Conservation (phyloP, 2,329 filamentous ascomycete species). For the Cladosporium oxysporum region DNA sequence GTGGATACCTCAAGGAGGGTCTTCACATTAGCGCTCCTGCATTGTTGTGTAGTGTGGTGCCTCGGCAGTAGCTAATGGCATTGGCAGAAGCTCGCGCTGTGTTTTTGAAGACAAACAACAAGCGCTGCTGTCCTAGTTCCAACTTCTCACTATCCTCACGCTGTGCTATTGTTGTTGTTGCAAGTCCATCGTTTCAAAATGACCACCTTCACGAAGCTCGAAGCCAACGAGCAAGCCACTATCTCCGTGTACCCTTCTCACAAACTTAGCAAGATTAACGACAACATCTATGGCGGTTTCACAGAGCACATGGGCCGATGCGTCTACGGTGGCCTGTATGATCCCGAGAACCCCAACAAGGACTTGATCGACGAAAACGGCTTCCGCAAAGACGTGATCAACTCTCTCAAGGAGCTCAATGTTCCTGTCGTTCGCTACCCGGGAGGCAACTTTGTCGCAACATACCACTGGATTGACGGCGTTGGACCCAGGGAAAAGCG, state of each 20-base stretch:
- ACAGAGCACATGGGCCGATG: constrained; percentile 91
- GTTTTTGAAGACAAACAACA: neutral
- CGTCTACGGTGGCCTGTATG: constrained; percentile 85
- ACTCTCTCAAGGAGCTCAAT: constrained; percentile 70
- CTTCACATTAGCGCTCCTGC: constrained; percentile 9
- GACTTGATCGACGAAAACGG: constrained; percentile 72
- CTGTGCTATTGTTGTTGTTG: neutral
- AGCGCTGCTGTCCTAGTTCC: neutral
- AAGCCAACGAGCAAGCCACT: constrained; percentile 60
- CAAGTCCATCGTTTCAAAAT: constrained; percentile 44
- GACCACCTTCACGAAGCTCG: constrained; percentile 72
- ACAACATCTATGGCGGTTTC: constrained; percentile 82
- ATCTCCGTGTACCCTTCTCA: constrained; percentile 67
- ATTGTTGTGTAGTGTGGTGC: neutral
- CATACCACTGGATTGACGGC: constrained; percentile 83
- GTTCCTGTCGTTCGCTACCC: constrained; percentile 79
- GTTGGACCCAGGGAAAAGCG: constrained; percentile 72
- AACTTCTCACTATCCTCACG: neutral
- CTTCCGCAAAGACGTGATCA: constrained; percentile 77
- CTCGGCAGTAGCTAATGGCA: neutral
- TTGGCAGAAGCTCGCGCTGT: constrained; percentile 14
- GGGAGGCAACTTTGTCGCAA: constrained; percentile 81
- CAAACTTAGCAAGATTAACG: constrained; percentile 71
- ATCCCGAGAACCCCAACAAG: constrained; percentile 62
- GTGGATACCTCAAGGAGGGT: neutral